A percentile compares a stretch with the other conserved stretches of the same genome.
phyloP scores from a whole-genome alignment of 768 basidiomycete species.

The Gyrodon lividus region DNA sequence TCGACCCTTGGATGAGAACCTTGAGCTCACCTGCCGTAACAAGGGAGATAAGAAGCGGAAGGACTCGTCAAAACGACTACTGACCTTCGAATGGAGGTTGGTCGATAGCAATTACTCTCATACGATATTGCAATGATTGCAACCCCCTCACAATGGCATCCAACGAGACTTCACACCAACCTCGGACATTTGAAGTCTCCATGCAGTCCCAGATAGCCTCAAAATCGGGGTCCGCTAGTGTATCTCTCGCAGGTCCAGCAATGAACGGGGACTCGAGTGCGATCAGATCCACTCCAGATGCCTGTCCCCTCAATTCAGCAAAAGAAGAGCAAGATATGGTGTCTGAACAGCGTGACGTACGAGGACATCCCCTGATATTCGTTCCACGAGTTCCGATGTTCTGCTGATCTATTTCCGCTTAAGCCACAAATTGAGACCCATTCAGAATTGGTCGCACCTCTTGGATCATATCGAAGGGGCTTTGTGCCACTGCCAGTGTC shows the following conservation, averaged over 20 bases:
- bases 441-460: constrained; percentile 19
- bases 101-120: constrained; percentile 55
- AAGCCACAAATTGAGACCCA: neutral
- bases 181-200: constrained; percentile 47
- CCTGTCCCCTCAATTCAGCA: constrained; percentile 28
- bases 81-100: constrained; percentile 60
- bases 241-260: constrained; percentile 38
- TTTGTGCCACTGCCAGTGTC: constrained; percentile 24
- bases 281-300: constrained; percentile 57
- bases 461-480: constrained; percentile 4
- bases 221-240: constrained; percentile 42
- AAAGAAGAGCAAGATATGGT: neutral
- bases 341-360: constrained; percentile 13
- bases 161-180: constrained; percentile 65
- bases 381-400: neutral
- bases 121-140: constrained; percentile 43
- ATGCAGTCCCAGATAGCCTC: constrained; percentile 56
- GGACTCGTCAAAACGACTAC: constrained; percentile 11
- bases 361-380: constrained; percentile 14
- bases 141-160: constrained; percentile 54
- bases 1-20: constrained; percentile 42
- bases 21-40: constrained; percentile 60
- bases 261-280: constrained; percentile 72
- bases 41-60: constrained; percentile 3
- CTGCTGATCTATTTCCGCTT: constrained; percentile 11